Conservation (phyloP, 2,329 filamentous ascomycete genomes). For the Fusarium duplospermum region DNA sequence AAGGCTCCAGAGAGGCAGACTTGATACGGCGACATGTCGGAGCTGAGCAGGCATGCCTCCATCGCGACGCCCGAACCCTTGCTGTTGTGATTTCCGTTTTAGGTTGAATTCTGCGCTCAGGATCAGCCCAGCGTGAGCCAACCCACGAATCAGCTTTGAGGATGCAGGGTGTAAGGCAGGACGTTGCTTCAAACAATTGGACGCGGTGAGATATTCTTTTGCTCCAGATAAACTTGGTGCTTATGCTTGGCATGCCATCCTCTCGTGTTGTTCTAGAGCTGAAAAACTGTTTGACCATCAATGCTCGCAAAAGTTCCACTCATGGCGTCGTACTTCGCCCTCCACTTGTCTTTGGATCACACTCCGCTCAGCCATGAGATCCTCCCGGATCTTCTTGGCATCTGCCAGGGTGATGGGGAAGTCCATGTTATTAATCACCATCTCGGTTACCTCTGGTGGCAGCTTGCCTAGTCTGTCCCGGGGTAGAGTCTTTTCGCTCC, state of each 20-base stretch:
- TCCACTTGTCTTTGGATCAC: slow-evolving; percentile 1
- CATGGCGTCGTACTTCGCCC: background rate
- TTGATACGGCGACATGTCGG: background rate
- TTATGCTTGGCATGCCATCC: background rate
- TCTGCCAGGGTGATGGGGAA: slow-evolving; percentile 29
- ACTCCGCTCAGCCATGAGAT: slow-evolving; percentile 30
- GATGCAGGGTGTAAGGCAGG: background rate
- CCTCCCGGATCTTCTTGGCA: slow-evolving; percentile 25
- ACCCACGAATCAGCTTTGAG: background rate
- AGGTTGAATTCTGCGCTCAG: background rate
- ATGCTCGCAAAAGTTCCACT: slow-evolving; percentile 37
- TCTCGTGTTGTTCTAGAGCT: background rate
- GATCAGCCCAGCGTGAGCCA: background rate
- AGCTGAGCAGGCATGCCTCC: background rate
- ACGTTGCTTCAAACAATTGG: background rate
- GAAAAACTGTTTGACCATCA: background rate
- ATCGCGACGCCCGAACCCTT: background rate
- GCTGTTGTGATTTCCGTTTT: background rate
- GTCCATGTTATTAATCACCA: slow-evolving; percentile 29
- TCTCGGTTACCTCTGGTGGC: slow-evolving; percentile 24
- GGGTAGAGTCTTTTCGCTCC: slow-evolving; percentile 23
- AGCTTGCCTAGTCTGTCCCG: slow-evolving; percentile 13
- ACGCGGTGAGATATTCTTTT: background rate
- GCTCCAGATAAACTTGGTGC: background rate
- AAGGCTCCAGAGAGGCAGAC: background rate